Conservation (phyloP, 208 protist genomes). For the Leishmania aethiopica region DNA sequence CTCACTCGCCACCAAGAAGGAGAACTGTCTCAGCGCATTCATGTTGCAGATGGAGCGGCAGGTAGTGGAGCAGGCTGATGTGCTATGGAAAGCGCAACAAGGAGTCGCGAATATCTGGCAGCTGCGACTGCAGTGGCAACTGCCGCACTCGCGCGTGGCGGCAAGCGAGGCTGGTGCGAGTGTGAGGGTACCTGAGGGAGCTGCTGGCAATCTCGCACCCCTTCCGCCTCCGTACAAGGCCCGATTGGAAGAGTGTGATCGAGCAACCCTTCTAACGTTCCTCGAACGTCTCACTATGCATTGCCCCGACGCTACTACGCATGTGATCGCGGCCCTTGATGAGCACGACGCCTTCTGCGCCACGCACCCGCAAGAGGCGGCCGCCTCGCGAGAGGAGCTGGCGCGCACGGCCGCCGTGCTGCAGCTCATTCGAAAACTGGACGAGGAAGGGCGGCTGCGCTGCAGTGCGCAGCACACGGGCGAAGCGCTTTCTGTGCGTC, state of each 20-base stretch:
- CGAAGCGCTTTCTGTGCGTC: constrained; percentile 37
- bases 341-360: constrained; percentile 53
- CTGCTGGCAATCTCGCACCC: background rate
- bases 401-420: constrained; percentile 27
- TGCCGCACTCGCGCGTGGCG: background rate
- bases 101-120: constrained; percentile 44
- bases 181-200: background rate
- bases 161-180: background rate
- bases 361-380: constrained; percentile 50
- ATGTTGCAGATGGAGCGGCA: constrained; percentile 56
- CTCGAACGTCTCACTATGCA: constrained; percentile 50
- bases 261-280: constrained; percentile 53
- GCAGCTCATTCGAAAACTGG: constrained; percentile 52
- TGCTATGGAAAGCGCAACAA: constrained; percentile 65
- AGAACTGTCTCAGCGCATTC: constrained; percentile 43
- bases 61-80: constrained; percentile 55
- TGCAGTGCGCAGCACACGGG: constrained; percentile 29
- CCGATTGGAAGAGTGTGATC: constrained; percentile 49
- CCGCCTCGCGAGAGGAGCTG: constrained; percentile 29
- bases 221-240: constrained; percentile 47
- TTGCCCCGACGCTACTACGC: constrained; percentile 32
- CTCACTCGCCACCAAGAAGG: constrained; percentile 42
- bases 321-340: constrained; percentile 53
- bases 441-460: constrained; percentile 60
- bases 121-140: constrained; percentile 17